phyloP scores from a whole-genome alignment of 1,284 basidiomycete genomes.

The Afroboletus lepidellus region DNA sequence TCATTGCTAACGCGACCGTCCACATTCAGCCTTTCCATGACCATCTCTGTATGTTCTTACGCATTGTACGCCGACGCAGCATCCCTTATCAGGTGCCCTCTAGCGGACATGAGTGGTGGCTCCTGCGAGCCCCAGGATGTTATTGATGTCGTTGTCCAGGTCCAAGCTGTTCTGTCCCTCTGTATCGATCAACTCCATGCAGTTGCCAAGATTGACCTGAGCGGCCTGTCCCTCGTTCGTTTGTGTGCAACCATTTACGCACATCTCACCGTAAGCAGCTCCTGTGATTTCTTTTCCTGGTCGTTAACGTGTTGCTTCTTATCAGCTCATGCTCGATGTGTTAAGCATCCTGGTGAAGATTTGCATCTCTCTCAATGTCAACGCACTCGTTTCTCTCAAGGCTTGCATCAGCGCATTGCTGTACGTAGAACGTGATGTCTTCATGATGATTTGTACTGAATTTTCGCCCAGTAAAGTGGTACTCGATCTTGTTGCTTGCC shows the following conservation, averaged over 20 bases:
- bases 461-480: neutral
- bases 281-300: no score
- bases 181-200: conserved; percentile 16
- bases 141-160: conserved; percentile 12
- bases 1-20: conserved; percentile 15
- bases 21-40: conserved; percentile 6
- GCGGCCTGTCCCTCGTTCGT: conserved; percentile 5
- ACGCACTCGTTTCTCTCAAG: conserved; percentile 3
- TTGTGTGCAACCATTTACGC: conserved; percentile 8
- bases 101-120: conserved; percentile 8
- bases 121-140: conserved; percentile 15
- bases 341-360: conserved; percentile 8
- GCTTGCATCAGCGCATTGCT: conserved; percentile 4
- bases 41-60: conserved; percentile 13
- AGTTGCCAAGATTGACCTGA: conserved; percentile 5
- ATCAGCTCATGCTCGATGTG: conserved; percentile 9
- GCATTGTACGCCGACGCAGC: rapidly evolving
- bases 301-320: neutral
- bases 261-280: conserved; percentile 3
- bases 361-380: neutral
- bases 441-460: neutral
- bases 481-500: conserved; percentile 7
- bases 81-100: neutral
- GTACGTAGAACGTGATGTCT: conserved; percentile 1
- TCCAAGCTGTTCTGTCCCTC: conserved; percentile 10